phyloP scores from a whole-genome alignment of 306 rosid species.

The Ochetophila trinervis region DNA sequence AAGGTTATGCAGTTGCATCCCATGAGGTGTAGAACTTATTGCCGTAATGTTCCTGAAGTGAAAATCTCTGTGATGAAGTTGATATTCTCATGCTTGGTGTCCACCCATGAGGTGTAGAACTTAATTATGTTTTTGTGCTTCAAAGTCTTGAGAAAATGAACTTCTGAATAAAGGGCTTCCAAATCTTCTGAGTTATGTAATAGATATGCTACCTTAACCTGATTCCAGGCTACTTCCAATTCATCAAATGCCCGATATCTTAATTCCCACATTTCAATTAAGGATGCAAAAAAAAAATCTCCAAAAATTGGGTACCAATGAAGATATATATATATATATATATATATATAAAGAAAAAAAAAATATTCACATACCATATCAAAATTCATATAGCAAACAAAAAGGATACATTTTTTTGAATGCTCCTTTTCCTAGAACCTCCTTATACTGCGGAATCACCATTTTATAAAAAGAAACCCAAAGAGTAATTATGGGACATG shows the following conservation, averaged over 20 bases:
- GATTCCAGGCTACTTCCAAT: constrained; percentile 99
- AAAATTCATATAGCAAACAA: constrained; percentile 5
- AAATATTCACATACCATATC: background rate
- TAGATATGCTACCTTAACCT: constrained; percentile 82
- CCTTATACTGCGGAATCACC: constrained; percentile 71
- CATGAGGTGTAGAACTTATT: too few relatives aligned
- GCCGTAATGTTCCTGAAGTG: too few relatives aligned
- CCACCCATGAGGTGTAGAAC: too few relatives aligned
- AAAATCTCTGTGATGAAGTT: too few relatives aligned
- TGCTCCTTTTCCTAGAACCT: constrained; percentile 87
- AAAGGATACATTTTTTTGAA: constrained; percentile 98
- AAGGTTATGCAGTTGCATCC: too few relatives aligned
- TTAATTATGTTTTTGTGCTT: too few relatives aligned
- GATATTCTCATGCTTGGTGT: too few relatives aligned
- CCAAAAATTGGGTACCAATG: background rate
- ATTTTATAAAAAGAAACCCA: constrained; percentile 10
- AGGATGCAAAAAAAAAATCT: constrained; percentile 36
- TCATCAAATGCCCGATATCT: constrained; percentile 98
- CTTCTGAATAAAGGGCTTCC: too few relatives aligned
- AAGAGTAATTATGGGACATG: too few relatives aligned
- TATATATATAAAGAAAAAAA: constrained; percentile 6
- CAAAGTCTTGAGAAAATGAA: too few relatives aligned
- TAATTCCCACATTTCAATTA: constrained; percentile 40
- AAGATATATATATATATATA: too few relatives aligned
- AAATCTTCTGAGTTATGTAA: constrained; percentile 32